Conservation (phyloP, 257 asterid species). For the Salvia miltiorrhiza region DNA sequence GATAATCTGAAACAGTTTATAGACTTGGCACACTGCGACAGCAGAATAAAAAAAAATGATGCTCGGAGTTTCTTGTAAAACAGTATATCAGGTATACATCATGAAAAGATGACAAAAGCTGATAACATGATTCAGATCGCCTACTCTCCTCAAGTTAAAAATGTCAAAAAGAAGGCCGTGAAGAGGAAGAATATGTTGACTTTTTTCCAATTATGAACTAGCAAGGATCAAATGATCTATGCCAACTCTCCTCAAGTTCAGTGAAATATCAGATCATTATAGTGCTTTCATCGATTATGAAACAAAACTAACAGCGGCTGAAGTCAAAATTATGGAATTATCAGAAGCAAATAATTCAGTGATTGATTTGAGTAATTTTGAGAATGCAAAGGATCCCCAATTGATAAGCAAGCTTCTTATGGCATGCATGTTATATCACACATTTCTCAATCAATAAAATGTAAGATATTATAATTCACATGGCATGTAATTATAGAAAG, state of each 20-base stretch:
- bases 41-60: background rate
- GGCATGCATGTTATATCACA: background rate
- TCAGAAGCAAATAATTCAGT: background rate
- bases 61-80: background rate
- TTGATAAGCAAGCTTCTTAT: background rate
- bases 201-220: background rate
- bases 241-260: background rate
- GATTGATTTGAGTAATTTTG: background rate
- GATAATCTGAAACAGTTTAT: background rate
- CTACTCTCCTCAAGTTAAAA: background rate
- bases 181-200: background rate
- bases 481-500: constrained; percentile 2
- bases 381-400: background rate
- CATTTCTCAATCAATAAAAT: background rate
- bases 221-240: background rate
- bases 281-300: background rate
- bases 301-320: background rate
- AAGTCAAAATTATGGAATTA: no score
- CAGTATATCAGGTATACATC: background rate
- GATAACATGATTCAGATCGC: background rate
- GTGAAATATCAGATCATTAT: background rate
- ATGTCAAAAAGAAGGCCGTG: background rate
- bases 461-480: background rate
- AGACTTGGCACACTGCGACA: background rate
- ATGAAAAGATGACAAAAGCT: background rate